Percentiles rank a stretch among this genome's conserved stretches.
These are phyloP conservation scores for Penicillium sp. DNA, from an alignment of 2,329 filamentous ascomycete species.

Conservation along the genomic window DNA sequence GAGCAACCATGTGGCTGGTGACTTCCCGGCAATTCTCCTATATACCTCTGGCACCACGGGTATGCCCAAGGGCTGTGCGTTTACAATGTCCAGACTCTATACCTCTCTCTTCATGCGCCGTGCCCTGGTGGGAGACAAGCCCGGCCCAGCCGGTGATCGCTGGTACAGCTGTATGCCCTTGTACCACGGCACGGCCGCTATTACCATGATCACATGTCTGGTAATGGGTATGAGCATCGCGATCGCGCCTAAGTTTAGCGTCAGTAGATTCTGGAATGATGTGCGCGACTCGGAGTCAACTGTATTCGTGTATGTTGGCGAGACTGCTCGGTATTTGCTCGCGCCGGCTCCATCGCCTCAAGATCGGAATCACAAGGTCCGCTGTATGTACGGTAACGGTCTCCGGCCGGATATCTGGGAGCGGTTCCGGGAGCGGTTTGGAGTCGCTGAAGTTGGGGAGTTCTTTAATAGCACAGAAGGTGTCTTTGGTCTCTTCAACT, in stretches of 20 bases:
- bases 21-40: slow-evolving; percentile 62
- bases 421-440: slow-evolving; percentile 54
- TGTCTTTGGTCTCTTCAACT: slow-evolving; percentile 61
- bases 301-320: slow-evolving; percentile 74
- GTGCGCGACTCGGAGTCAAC: slow-evolving; percentile 66
- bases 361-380: slow-evolving; percentile 47
- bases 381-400: slow-evolving; percentile 50
- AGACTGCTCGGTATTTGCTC: slow-evolving; percentile 71
- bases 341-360: slow-evolving; percentile 56
- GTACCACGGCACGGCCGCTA: slow-evolving; percentile 72
- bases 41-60: slow-evolving; percentile 78
- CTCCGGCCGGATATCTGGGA: slow-evolving; percentile 51
- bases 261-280: slow-evolving; percentile 68
- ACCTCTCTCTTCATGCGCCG: slow-evolving; percentile 36
- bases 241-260: slow-evolving; percentile 57
- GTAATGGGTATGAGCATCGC: slow-evolving; percentile 48
- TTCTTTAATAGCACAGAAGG: slow-evolving; percentile 80
- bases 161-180: slow-evolving; percentile 77
- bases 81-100: slow-evolving; percentile 53
- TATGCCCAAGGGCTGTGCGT: slow-evolving; percentile 67
- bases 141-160: slow-evolving; percentile 48
- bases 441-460: slow-evolving; percentile 58
- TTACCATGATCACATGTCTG: slow-evolving; percentile 57
- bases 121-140: slow-evolving; percentile 30
- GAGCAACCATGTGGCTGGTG: slow-evolving; percentile 51